Conservation (phyloP, 305 asterid species). For the Fraxinus xanthoxyloides region DNA sequence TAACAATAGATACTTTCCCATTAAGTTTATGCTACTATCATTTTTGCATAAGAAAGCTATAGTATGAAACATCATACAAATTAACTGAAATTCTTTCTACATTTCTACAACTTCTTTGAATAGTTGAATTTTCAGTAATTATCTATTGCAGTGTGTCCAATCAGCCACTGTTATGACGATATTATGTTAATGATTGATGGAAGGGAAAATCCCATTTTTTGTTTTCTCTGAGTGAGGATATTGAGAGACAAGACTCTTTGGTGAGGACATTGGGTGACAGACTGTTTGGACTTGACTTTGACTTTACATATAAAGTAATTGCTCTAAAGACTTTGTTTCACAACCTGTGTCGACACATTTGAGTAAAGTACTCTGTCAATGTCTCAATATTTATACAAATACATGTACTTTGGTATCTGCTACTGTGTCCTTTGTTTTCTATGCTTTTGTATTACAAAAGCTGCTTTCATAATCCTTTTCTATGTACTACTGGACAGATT, state of each 20-base stretch:
- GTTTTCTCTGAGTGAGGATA: neutral
- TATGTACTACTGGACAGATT: slow-evolving; percentile 45
- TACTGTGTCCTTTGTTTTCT: neutral
- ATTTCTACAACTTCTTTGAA: neutral
- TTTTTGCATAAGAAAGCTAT: neutral
- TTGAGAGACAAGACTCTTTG: neutral
- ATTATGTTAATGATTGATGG: neutral
- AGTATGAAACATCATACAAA: neutral
- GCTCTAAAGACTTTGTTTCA: neutral
- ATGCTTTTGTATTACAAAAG: neutral
- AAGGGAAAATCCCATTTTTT: neutral
- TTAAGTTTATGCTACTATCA: neutral
- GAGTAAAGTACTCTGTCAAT: neutral
- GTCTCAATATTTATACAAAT: slow-evolving; percentile 8
- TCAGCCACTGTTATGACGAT: neutral
- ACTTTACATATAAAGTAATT: neutral
- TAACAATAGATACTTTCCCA: neutral
- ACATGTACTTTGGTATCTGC: neutral
- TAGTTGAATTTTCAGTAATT: neutral
- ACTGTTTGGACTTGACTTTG: neutral
- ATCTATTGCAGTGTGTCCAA: neutral
- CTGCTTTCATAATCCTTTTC: neutral
- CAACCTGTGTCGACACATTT: neutral
- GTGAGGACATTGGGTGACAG: neutral
- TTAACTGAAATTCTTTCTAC: neutral